phyloP scores from a whole-genome alignment of 2,329 filamentous ascomycete species.

The Rachicladosporium sp. region DNA sequence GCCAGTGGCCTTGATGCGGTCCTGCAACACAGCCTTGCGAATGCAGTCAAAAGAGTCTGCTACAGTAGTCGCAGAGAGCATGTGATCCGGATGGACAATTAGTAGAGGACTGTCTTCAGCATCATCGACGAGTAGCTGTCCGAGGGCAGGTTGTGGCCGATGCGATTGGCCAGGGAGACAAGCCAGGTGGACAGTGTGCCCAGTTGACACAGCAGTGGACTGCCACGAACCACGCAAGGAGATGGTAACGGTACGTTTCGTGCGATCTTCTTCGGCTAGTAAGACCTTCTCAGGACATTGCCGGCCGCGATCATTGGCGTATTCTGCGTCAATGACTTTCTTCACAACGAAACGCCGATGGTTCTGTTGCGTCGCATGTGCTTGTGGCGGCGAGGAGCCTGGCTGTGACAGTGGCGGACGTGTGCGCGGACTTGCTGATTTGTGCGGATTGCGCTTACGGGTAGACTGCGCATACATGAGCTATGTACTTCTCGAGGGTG shows the following conservation, averaged over 20 bases:
- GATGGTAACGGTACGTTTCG: slow-evolving; percentile 53
- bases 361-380: not conserved
- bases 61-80: slow-evolving; percentile 88
- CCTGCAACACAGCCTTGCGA: slow-evolving; percentile 82
- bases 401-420: too few relatives aligned
- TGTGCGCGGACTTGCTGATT: not conserved
- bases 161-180: slow-evolving; percentile 41
- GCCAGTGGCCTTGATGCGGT: slow-evolving; percentile 82
- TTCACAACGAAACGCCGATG: slow-evolving; percentile 60
- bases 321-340: slow-evolving; percentile 58
- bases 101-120: slow-evolving; percentile 57
- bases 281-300: slow-evolving; percentile 35
- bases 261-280: slow-evolving; percentile 66
- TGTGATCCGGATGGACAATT: slow-evolving; percentile 86
- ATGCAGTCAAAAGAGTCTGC: slow-evolving; percentile 93
- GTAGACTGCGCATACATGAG: slow-evolving; percentile 21
- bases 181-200: slow-evolving; percentile 70
- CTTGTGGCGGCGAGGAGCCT: too few relatives aligned
- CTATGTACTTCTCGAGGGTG: slow-evolving; percentile 17
- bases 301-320: slow-evolving; percentile 48
- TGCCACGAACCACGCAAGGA: slow-evolving; percentile 77
- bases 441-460: slow-evolving; percentile 9
- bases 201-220: slow-evolving; percentile 61
- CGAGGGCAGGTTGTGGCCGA: too few relatives aligned
- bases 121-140: slow-evolving; percentile 64